Evolutionary conservation across 257 asterid species (phyloP), one percentile per base, ranked within the genome.

Genomic region (Phtheirospermum japonicum): DNA sequence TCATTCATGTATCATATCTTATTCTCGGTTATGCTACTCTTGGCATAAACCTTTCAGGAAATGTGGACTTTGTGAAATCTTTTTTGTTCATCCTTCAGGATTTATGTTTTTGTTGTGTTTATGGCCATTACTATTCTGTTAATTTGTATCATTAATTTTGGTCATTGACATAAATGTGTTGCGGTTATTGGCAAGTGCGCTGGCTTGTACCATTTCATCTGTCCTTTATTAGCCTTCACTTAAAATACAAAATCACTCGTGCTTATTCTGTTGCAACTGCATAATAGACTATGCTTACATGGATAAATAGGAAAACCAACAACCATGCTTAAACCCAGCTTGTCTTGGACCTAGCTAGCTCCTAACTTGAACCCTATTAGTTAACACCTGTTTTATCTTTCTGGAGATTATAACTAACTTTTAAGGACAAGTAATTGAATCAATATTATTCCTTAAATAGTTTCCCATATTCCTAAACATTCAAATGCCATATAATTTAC

Each of bases 361-460:
- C 10, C 64, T 37, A 37, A 26, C 18, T 13, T 9, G n/a, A 59
- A 53, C 16, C 4, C 34, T 28, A 36, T 19, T 20, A 33, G 46
- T 37, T 39, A 59, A 40, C 20, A 58, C 16, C 50, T 59, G 32
- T 59, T 58, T 14, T 59, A 39, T n/a, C 64, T 10, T 59, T 37
- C 43, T 36, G 28, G 50, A 17, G 18, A 12, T 59, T 18, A 12
- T 59, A 59, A 59, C 10, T 18, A 59, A 18, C 12, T 59, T 59
- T 17, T 4, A 33, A 17, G 14, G 4, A 16, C 30, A 33, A 17
- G 46, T 28, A 56, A 31, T n/a, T 3, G 14, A 32, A 8, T 10
- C 32, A 32, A 56, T 32, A 28, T 16, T 56, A 13, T 7, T n/a
- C 7, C 9, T 33, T 30, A 10, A 57, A 14, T 57, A 34, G 8